Evolutionary conservation across 805 yeast species (phyloP), one percentile per base, ranked within the genome.

Genomic region (Metschnikowia noctiluminum): DNA sequence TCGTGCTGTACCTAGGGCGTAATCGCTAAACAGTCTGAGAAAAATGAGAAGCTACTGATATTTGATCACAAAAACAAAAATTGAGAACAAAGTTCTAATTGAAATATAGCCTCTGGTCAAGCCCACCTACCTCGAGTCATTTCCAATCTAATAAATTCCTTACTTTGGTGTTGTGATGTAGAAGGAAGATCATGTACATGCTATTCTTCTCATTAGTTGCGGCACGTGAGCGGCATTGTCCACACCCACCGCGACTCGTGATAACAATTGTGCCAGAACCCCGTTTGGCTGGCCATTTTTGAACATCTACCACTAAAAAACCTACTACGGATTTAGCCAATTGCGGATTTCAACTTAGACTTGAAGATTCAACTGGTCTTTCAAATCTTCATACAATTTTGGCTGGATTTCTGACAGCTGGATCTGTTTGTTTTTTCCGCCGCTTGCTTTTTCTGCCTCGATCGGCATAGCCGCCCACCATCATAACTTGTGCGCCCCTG

Each of bases 151-250:
- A 3, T 21, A 21, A 21, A 21, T 4, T 21, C 4, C 21, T 21
- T 21, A 21, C 21, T 21, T 21, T 3, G 21, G 21, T 21, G 21
- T 21, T 21, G 21, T 21, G 21, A 21, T 4, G 21, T 4, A 21
- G 21, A 21, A 21, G 21, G 21, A 21, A 21, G 21, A 21, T 21
- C 21, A 21, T 21, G 28, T 26, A 35, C 44, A 35, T 9, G 38
- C 37, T 16, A 43, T 37, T 45, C 35, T 35, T 40, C 41, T 28
- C 28, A 38, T 30, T n/a, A 21, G 31, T 26, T 41, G 45, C 49
- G 49, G 42, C 49, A 46, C 49, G 49, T 42, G 50, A 48, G 44
- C 30, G 26, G 28, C 30, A 44, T 31, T 48, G 51, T 40, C 47
- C 47, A 43, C 47, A 39, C 43, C 45, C 42, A 42, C 50, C 46